Conservation (phyloP, 345 rosid genomes). For the Citrus hindsii region DNA sequence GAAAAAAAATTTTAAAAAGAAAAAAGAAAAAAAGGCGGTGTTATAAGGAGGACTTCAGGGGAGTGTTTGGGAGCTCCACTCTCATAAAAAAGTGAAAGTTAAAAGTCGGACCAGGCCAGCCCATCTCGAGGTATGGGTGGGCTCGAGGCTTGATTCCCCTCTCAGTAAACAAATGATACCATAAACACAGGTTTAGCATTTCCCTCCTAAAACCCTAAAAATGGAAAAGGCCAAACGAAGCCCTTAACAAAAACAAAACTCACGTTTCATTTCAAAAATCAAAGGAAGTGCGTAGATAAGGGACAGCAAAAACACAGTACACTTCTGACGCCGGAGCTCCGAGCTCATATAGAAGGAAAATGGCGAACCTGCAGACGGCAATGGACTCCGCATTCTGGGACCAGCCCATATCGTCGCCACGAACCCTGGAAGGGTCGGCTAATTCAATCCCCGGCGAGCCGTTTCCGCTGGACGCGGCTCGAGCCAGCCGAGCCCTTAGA, state of each 20-base stretch:
- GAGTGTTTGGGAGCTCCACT: too few species aligned
- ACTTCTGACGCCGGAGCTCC: background rate
- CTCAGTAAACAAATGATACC: background rate
- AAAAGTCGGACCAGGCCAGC: background rate
- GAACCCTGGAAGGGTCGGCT: conserved; percentile 61
- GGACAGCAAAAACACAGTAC: background rate
- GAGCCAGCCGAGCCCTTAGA: conserved; percentile 71
- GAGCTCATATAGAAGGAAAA: background rate
- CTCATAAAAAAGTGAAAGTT: too few species aligned
- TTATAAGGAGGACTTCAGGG: fast-evolving
- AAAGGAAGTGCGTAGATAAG: conserved; percentile 1
- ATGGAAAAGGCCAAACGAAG: background rate
- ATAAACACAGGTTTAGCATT: too few species aligned
- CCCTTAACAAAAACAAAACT: background rate
- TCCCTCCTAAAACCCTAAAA: background rate
- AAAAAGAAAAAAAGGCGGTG: too few species aligned
- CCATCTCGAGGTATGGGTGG: background rate
- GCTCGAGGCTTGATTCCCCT: background rate
- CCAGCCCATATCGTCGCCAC: conserved; percentile 61
- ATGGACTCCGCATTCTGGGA: conserved; percentile 84
- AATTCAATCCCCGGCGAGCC: conserved; percentile 74
- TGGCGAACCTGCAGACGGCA: conserved; percentile 77
- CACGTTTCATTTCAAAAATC: background rate
- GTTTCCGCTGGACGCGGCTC: conserved; percentile 58
- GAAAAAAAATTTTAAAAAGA: too few species aligned